Base-by-base conservation (phyloP, 2,329 filamentous ascomycete genomes). In the Fusarium avenaceum region DNA sequence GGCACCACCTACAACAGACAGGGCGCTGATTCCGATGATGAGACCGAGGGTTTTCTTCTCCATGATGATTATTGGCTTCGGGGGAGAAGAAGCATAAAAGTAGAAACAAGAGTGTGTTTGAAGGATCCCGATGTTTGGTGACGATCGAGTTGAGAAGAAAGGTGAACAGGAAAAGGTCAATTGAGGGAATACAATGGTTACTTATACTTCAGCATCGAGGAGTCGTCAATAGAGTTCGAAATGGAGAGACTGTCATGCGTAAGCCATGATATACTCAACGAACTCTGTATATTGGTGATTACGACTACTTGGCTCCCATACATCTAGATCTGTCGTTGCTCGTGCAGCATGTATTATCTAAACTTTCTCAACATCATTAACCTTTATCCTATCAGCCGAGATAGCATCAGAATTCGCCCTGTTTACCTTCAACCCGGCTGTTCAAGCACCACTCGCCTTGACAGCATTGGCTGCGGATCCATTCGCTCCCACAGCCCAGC, bases 401-500 rank as follows among this genome's bases (percentile, higher is more conserved):
- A 54, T 32, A 6, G 40, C 49, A 22, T 45, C 39, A 13, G 49
- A 11, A 30, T 38, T 57, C 20, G n/a, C n/a, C 11, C 44, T 19
- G 24, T 55, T 48, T 7, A 30, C 4, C 44, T 40, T 55, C 26
- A 35, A n/a, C 14, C 45, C 43, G 13, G 47, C 43, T 19, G 33
- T 30, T n/a, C 55, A 42, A 7, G 4, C 32, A 6, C 50, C 40
- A 19, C 33, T 55, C 11, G 40, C 19, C 20, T 44, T 33, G 1
- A 49, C 30, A 4, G 43, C 57, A 43, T n/a, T 38, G 3, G 35
- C 8, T 11, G 30, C 54, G 53, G 26, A 20, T n/a, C 50, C 54
- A 28, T 56, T 62, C 14, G 57, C 53, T 6, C 24, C 40, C n/a
- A 54, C 49, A 9, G 55, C 43, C 60, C 59, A 66, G 7, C 61